Conservation (phyloP, 1,139 yeast species). For the Saccharomyces hybrid region DNA sequence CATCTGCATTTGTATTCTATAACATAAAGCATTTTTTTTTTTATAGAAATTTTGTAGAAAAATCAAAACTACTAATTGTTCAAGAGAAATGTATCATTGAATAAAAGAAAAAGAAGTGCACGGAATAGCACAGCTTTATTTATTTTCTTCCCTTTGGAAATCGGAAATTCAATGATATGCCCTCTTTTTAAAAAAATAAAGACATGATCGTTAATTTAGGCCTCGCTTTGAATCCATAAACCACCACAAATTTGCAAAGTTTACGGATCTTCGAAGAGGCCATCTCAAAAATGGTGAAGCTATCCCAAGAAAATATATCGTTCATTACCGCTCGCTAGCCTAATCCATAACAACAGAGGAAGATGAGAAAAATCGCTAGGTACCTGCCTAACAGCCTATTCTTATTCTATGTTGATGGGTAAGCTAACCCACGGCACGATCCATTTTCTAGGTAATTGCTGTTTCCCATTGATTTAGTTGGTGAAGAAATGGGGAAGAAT, state of each 20-base stretch:
- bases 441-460: neutral
- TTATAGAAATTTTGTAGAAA: neutral
- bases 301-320: neutral
- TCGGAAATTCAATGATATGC: conserved; percentile 18
- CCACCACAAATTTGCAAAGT: conserved; percentile 41
- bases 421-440: neutral
- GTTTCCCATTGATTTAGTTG: neutral
- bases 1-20: neutral
- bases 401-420: neutral
- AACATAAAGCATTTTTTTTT: neutral
- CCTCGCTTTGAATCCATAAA: conserved; percentile 64
- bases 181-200: conserved; percentile 6
- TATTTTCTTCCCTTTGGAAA: neutral
- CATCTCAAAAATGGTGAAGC: conserved; percentile 17
- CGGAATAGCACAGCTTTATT: neutral
- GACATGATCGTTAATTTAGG: conserved; percentile 37
- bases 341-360: neutral
- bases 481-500: neutral
- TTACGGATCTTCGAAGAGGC: conserved; percentile 66
- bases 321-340: neutral
- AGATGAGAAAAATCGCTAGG: neutral
- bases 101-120: conserved; percentile 8
- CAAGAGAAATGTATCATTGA: conserved; percentile 19
- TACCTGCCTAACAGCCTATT: neutral
- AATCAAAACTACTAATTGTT: conserved; percentile 1